A percentile compares a stretch with the other conserved stretches of the same genome.
Evolutionary conservation across 257 asterid genomes (phyloP).

Genomic region (Nicotiana tomentosiformis): DNA sequence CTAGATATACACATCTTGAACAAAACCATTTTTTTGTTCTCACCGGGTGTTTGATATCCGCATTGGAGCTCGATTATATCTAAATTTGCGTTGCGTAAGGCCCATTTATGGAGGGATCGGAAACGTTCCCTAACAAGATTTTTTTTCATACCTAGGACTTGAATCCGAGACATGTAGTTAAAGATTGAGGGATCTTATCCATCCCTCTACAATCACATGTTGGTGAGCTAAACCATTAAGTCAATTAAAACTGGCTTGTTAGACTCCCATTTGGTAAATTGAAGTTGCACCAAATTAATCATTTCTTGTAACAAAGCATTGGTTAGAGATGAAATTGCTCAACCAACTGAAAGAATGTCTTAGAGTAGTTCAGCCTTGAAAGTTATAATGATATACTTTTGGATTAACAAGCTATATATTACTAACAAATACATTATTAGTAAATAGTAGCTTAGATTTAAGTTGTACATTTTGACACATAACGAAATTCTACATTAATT

Average conservation of each 20-base stretch:
- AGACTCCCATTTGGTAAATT: not conserved
- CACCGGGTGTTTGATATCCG: too few species aligned
- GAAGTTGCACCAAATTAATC: constrained; percentile 3
- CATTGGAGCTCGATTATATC: too few species aligned
- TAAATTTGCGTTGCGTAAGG: too few species aligned
- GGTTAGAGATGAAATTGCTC: not conserved
- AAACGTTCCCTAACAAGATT: too few species aligned
- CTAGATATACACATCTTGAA: not conserved
- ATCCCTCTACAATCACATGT: too few species aligned
- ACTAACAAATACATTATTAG: not conserved
- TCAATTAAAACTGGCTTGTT: not conserved
- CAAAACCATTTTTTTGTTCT: not conserved
- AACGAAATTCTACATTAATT: too few species aligned
- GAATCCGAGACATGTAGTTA: too few species aligned
- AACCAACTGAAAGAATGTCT: not conserved
- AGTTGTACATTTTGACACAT: too few species aligned
- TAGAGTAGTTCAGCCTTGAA: not conserved
- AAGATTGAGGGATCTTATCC: too few species aligned
- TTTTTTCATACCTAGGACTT: too few species aligned
- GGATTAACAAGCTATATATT: not conserved
- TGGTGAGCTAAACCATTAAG: not conserved
- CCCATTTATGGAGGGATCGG: too few species aligned
- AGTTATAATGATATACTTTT: not conserved
- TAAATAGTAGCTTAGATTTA: too few species aligned
- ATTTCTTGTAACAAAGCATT: not conserved